These are phyloP conservation scores for Kokia cookei DNA, from an alignment of 441 rosid species.

Conservation along the genomic window DNA sequence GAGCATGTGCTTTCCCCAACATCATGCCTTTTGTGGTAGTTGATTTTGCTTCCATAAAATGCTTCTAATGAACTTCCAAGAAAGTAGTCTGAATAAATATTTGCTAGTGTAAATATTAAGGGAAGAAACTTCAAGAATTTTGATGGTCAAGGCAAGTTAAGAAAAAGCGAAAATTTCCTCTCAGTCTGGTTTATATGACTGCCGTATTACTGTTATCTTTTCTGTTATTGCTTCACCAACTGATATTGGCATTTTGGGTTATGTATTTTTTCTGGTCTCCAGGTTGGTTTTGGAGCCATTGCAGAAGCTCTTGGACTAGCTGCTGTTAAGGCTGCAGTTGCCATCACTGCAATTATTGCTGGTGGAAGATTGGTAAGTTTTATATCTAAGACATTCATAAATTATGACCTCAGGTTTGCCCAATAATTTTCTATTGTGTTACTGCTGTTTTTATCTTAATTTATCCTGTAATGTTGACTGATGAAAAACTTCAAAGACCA, in stretches of 20 bases:
- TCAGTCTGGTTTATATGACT: conserved; percentile 5
- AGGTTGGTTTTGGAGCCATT: conserved; percentile 96
- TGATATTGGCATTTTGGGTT: conserved; percentile 12
- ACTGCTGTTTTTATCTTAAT: conserved; percentile 12
- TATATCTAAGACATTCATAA: conserved; percentile 7
- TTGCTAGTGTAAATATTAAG: not conserved
- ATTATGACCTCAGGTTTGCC: conserved; percentile 9
- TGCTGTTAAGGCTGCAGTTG: conserved; percentile 94
- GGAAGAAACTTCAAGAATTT: not conserved
- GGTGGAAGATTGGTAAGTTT: conserved; percentile 93
- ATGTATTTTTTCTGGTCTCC: conserved; percentile 26
- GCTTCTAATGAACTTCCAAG: not conserved
- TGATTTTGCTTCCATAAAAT: not conserved
- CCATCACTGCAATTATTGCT: conserved; percentile 92
- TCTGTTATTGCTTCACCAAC: conserved; percentile 3
- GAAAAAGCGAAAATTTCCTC: not conserved
- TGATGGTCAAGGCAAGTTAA: conserved; percentile 2
- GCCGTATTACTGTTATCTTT: not conserved
- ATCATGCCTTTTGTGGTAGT: not conserved
- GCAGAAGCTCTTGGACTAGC: conserved; percentile 98
- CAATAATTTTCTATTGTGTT: conserved; percentile 6
- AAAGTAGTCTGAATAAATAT: not conserved
- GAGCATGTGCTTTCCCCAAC: conserved; percentile 2
- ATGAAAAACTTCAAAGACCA: not conserved
- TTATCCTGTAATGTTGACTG: conserved; percentile 12